Conservation (phyloP, 192 early-diverging fungal genomes). For the Linnemannia elongata region DNA sequence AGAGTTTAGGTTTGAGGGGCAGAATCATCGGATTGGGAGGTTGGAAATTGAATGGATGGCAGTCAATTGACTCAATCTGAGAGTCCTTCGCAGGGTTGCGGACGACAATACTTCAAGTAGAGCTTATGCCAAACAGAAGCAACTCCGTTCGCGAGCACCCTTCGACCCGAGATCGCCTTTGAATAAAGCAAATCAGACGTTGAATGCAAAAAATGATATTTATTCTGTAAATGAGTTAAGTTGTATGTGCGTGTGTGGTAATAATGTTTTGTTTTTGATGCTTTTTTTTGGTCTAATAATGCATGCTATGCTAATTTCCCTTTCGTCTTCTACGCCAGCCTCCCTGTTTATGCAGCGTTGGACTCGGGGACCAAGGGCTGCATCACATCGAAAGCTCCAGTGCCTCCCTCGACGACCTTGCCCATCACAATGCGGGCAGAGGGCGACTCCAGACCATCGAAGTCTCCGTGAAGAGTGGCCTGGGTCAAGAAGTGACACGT, state of each 20-base stretch:
- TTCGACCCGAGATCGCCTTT: neutral
- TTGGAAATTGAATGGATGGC: conserved; percentile 4
- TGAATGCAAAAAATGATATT: neutral
- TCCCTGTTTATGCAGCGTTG: neutral
- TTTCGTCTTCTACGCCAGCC: neutral
- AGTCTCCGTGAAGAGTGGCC: conserved; percentile 91
- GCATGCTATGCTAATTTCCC: neutral
- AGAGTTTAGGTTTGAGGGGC: neutral
- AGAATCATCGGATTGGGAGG: neutral
- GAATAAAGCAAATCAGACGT: neutral
- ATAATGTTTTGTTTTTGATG: neutral
- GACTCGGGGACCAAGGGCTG: conserved; percentile 60
- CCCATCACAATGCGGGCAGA: conserved; percentile 96
- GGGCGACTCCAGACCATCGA: conserved; percentile 89
- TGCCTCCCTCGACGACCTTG: conserved; percentile 92
- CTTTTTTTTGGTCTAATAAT: conserved; percentile 5
- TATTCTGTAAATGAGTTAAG: neutral
- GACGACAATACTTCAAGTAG: neutral
- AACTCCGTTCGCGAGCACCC: neutral
- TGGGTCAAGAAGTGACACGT: conserved; percentile 96
- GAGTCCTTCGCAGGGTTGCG: neutral
- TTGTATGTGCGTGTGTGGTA: neutral
- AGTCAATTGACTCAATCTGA: neutral
- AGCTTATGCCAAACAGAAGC: neutral
- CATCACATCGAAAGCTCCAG: conserved; percentile 93